Conservation (phyloP, 306 rosid genomes). For the Vigna nakashimae region DNA sequence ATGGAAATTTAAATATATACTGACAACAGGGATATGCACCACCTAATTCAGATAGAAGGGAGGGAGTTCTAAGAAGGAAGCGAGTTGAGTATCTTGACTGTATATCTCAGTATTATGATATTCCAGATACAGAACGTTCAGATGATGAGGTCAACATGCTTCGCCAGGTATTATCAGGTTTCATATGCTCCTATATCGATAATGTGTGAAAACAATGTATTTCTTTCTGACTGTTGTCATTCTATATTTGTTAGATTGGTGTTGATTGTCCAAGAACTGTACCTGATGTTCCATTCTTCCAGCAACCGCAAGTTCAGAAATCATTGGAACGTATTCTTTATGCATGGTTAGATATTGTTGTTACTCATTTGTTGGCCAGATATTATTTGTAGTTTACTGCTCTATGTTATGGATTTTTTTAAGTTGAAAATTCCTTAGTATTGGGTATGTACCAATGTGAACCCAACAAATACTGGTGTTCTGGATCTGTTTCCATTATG, state of each 20-base stretch:
- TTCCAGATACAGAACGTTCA: constrained; percentile 80
- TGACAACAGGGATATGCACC: constrained; percentile 99
- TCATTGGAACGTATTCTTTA: constrained; percentile 90
- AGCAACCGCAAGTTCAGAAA: constrained; percentile 83
- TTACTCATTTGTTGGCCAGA: constrained; percentile 49
- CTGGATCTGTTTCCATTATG: constrained; percentile 9
- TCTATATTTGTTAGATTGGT: constrained; percentile 59
- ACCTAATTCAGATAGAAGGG: constrained; percentile 96
- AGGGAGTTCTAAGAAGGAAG: constrained; percentile 84
- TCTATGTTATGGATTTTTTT: constrained; percentile 27
- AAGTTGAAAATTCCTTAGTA: constrained; percentile 8
- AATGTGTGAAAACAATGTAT: constrained; percentile 14
- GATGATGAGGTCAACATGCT: constrained; percentile 93
- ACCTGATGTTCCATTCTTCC: constrained; percentile 87
- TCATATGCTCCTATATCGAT: constrained; percentile 10
- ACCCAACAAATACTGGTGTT: constrained; percentile 15
- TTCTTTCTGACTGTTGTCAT: constrained; percentile 38
- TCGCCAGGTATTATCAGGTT: constrained; percentile 68
- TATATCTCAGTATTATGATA: constrained; percentile 78
- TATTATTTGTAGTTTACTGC: constrained; percentile 27
- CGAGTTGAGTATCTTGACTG: constrained; percentile 84
- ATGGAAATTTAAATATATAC: constrained; percentile 74
- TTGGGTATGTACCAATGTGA: constrained; percentile 10
- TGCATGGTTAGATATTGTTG: constrained; percentile 65
- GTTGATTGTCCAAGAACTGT: constrained; percentile 97